Base-by-base conservation (phyloP, 2,329 filamentous ascomycete genomes). In the Elsinoe australis region DNA sequence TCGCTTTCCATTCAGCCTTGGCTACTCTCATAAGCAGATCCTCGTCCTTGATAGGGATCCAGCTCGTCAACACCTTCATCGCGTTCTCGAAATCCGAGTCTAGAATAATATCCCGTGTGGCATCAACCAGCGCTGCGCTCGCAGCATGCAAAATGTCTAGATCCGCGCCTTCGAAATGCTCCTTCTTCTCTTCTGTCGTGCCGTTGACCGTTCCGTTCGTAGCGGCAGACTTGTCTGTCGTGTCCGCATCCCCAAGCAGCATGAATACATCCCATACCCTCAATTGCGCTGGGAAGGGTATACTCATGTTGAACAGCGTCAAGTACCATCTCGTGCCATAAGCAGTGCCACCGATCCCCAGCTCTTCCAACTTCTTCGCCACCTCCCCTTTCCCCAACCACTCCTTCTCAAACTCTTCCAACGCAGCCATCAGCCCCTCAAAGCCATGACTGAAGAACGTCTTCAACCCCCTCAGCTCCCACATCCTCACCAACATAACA, bases 191-290 rank as follows among this genome's bases (percentile, higher is more conserved):
- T 10, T 32, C n/a, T n/a, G n/a, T n/a, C n/a, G n/a, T n/a, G n/a
- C n/a, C n/a, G n/a, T n/a, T n/a, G n/a, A n/a, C n/a, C n/a, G n/a
- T n/a, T n/a, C n/a, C n/a, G n/a, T n/a, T n/a, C n/a, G n/a, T n/a
- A n/a, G n/a, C n/a, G n/a, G n/a, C n/a, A n/a, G n/a, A n/a, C n/a
- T n/a, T n/a, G n/a, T n/a, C n/a, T n/a, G n/a, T n/a, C n/a, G n/a
- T n/a, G n/a, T 50, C n/a, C 14, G 76, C 74, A 56, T 90, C 87
- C 38, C 90, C 92, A 9, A 96, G 78, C 10, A 98, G 79, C 78
- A 98, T 87, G 67, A 96, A 96, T 1, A 95, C 85, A 61, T 98
- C 92, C 92, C 92, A 98, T 12, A 98, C 85, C 41, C 92, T 84
- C 28, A 98, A 80, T 65, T 96, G 92, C 3, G 90, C 89, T 0